These are phyloP conservation scores for Podila verticillata DNA, from an alignment of 192 early-diverging fungal species.

Conservation along the genomic window DNA sequence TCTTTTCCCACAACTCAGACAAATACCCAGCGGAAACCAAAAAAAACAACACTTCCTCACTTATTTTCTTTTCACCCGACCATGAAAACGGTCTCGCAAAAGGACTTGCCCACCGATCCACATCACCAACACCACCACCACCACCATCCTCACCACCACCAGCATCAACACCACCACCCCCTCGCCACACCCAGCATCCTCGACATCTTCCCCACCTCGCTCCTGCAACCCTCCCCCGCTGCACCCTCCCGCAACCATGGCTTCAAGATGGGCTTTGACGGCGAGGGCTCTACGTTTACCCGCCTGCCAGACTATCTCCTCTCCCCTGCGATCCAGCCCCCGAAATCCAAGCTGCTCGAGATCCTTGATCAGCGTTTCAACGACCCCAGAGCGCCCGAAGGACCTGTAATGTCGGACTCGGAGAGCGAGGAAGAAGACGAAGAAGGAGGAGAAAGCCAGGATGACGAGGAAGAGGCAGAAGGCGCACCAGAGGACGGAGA, in stretches of 20 bases:
- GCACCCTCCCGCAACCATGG: not conserved
- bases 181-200: not conserved
- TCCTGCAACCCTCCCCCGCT: not conserved
- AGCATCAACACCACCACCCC: no score
- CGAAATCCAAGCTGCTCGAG: not conserved
- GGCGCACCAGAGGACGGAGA: constrained; percentile 16
- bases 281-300: not conserved
- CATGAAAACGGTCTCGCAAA: no score
- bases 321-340: not conserved
- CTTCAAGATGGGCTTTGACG: constrained; percentile 1
- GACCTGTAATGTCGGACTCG: not conserved
- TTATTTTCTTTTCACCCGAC: no score
- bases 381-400: not conserved
- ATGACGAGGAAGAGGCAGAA: not conserved
- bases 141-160: no score
- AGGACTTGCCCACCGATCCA: no score
- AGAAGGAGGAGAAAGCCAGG: not conserved
- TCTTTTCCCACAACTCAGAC: no score
- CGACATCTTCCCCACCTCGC: not conserved
- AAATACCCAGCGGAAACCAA: no score
- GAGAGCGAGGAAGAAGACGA: not conserved
- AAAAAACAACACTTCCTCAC: no score
- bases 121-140: no score
- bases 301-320: constrained; percentile 1
- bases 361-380: not conserved